Conservation (phyloP, 139 green algal genomes). For the Astrephomene gubernaculifera region DNA sequence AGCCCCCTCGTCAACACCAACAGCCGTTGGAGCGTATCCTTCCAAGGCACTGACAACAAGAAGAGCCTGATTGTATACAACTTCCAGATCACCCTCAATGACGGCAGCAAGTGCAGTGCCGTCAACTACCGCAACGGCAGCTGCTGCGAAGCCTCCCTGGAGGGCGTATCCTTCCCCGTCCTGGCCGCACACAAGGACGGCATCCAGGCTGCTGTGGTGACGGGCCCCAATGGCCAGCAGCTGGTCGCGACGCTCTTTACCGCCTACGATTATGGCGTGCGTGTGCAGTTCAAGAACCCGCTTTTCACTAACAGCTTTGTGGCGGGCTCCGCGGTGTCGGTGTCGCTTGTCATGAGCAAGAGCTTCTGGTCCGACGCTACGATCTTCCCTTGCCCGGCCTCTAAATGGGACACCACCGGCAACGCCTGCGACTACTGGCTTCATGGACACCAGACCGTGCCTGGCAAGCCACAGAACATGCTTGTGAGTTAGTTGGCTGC, state of each 20-base stretch:
- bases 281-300: slow-evolving; percentile 27
- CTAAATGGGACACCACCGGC: slow-evolving; percentile 24
- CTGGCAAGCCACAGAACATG: background rate
- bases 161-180: slow-evolving; percentile 41
- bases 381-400: slow-evolving; percentile 49
- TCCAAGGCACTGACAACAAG: background rate
- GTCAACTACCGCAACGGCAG: slow-evolving; percentile 52
- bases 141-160: slow-evolving; percentile 57
- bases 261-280: slow-evolving; percentile 33
- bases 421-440: slow-evolving; percentile 54
- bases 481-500: no score
- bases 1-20: slow-evolving; percentile 48
- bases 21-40: slow-evolving; percentile 48
- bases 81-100: slow-evolving; percentile 22
- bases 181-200: background rate
- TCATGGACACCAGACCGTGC: slow-evolving; percentile 45
- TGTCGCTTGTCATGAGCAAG: slow-evolving; percentile 1
- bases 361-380: slow-evolving; percentile 5
- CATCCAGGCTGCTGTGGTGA: background rate
- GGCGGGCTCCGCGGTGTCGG: background rate
- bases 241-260: background rate
- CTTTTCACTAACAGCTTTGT: slow-evolving; percentile 2
- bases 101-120: slow-evolving; percentile 3
- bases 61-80: background rate
- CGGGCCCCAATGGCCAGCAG: background rate